phyloP scores from a whole-genome alignment of 306 rosid species.

The Bauhinia variegata region DNA sequence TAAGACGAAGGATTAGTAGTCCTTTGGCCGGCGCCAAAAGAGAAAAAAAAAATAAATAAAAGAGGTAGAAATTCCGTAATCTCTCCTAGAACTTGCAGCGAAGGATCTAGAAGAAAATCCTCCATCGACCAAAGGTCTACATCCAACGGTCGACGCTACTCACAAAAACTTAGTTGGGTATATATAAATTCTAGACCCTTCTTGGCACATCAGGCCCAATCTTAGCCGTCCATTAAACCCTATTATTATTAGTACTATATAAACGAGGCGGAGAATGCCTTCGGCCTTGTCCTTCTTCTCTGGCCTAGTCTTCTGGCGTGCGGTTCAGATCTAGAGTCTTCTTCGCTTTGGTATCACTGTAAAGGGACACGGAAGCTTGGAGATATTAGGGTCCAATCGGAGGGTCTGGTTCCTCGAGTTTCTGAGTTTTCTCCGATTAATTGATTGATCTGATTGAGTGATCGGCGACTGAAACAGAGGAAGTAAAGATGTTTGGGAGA shows the following conservation, averaged over 20 bases:
- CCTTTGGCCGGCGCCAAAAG: neutral
- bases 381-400: constrained; percentile 8
- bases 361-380: neutral
- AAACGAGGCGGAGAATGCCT: neutral
- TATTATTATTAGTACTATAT: neutral
- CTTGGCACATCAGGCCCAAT: constrained; percentile 15
- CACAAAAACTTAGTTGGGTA: neutral
- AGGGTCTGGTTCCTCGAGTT: too few relatives aligned
- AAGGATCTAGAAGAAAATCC: constrained; percentile 45
- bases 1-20: too few relatives aligned
- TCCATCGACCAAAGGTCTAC: neutral
- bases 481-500: constrained; percentile 65
- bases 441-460: neutral
- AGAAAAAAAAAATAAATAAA: too few relatives aligned
- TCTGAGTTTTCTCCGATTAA: neutral
- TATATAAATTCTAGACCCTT: constrained; percentile 46
- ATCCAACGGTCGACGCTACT: constrained; percentile 33
- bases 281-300: neutral
- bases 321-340: constrained; percentile 30
- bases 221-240: constrained; percentile 33
- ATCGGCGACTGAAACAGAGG: constrained; percentile 14
- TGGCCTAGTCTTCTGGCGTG: too few relatives aligned
- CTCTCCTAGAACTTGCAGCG: constrained; percentile 22
- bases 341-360: neutral
- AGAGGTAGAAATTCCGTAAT: neutral